phyloP scores from a whole-genome alignment of 108 stramenopile genomes.

The Cyclotella kingstonii region DNA sequence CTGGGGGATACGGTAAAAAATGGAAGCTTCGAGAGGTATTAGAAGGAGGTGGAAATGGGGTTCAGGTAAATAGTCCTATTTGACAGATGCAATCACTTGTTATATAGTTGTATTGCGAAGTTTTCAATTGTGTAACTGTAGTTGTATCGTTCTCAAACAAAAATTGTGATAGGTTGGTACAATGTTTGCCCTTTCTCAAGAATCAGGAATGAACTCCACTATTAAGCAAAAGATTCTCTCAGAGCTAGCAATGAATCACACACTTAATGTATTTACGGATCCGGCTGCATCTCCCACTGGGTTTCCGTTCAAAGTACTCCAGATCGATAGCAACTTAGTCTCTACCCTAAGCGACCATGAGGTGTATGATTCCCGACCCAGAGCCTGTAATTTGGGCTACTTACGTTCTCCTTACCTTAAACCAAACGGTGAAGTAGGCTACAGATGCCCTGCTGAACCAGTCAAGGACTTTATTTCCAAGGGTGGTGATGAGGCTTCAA shows the following conservation, averaged over 20 bases:
- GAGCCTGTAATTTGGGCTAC: conserved; percentile 51
- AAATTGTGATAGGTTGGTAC: conserved; percentile 38
- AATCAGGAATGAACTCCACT: conserved; percentile 41
- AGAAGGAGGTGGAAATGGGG: conserved; percentile 46
- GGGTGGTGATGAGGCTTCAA: conserved; percentile 41
- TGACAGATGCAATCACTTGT: neutral
- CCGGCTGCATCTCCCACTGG: conserved; percentile 53
- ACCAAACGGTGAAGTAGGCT: conserved; percentile 39
- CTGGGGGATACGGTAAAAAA: conserved; percentile 38
- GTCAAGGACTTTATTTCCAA: conserved; percentile 39
- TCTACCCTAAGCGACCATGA: conserved; percentile 29
- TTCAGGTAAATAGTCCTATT: conserved; percentile 21
- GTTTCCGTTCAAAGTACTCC: conserved; percentile 56
- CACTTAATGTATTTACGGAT: conserved; percentile 41
- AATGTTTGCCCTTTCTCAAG: conserved; percentile 45
- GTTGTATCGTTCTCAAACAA: neutral
- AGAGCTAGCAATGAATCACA: conserved; percentile 14
- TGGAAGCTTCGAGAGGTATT: conserved; percentile 39
- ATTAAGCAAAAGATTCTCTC: conserved; percentile 31
- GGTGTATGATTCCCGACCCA: conserved; percentile 36
- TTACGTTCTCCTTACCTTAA: conserved; percentile 37
- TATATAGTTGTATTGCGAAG: too few species aligned
- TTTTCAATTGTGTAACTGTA: neutral
- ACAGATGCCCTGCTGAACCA: conserved; percentile 46
- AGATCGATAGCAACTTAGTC: conserved; percentile 11